A percentile compares a stretch with the other conserved stretches of the same genome.
phyloP scores from a whole-genome alignment of 495 filamentous ascomycete genomes.

The Elasticomyces elasticus region DNA sequence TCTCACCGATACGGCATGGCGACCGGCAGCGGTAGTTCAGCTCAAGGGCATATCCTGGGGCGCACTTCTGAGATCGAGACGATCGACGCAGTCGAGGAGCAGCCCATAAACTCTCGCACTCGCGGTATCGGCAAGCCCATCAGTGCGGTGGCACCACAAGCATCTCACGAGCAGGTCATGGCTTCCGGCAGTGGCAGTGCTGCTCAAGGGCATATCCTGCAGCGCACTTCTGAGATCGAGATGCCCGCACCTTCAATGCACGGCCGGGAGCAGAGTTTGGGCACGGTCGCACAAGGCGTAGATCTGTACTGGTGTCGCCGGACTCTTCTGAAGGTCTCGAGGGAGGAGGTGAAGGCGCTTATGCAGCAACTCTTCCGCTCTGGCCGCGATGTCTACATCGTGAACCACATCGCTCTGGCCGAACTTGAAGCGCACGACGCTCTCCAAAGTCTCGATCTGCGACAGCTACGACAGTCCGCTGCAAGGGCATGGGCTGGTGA shows the following conservation, averaged over 20 bases:
- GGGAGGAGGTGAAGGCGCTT: background rate
- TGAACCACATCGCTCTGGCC: background rate
- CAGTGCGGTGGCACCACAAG: too few species aligned
- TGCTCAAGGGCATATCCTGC: too few species aligned
- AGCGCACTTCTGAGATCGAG: background rate
- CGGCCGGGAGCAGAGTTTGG: background rate
- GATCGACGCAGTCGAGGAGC: too few species aligned
- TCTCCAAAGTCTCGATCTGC: background rate
- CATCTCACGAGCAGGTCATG: too few species aligned
- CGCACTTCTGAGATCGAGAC: too few species aligned
- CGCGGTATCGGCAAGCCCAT: too few species aligned
- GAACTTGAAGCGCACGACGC: background rate
- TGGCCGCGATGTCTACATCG: background rate
- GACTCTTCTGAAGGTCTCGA: background rate
- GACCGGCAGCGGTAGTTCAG: too few species aligned
- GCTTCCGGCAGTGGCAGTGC: too few species aligned
- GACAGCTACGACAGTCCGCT: background rate
- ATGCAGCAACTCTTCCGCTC: background rate
- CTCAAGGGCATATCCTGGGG: too few species aligned
- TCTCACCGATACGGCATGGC: too few species aligned
- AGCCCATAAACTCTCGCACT: too few species aligned
- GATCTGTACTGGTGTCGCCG: background rate
- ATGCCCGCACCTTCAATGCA: background rate
- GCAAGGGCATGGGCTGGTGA: background rate
- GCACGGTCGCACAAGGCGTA: background rate